A percentile compares a stretch with the other conserved stretches of the same genome.
phyloP scores from a whole-genome alignment of 345 rosid genomes.

The Salix viminalis region DNA sequence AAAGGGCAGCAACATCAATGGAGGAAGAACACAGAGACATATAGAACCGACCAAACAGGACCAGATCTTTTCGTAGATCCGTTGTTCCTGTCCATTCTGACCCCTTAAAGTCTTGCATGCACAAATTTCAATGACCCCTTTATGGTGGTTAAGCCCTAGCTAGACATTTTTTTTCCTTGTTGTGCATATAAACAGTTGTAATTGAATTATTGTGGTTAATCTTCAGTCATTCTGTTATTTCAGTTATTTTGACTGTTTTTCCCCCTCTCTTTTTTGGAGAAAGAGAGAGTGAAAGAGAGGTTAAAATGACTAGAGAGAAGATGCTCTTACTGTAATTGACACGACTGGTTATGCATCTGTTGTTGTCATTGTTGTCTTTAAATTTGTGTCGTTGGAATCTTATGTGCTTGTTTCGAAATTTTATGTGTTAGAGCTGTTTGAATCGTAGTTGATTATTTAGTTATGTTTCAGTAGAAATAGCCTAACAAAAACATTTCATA shows the following conservation, averaged over 20 bases:
- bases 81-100: conserved; percentile 37
- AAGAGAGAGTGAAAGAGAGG: neutral
- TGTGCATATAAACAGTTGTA: neutral
- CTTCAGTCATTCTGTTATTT: conserved; percentile 34
- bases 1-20: conserved; percentile 39
- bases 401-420: conserved; percentile 18
- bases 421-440: conserved; percentile 7
- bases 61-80: conserved; percentile 38
- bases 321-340: conserved; percentile 22
- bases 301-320: neutral
- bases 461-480: too few relatives aligned
- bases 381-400: conserved; percentile 25
- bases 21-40: conserved; percentile 29
- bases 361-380: conserved; percentile 13
- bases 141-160: conserved; percentile 7
- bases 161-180: neutral
- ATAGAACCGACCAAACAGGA: conserved; percentile 35
- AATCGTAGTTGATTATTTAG: too few relatives aligned
- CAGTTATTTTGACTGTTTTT: conserved; percentile 23
- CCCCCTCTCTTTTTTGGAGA: neutral
- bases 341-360: conserved; percentile 25
- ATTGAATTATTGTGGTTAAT: conserved; percentile 4
- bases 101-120: conserved; percentile 23
- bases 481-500: too few relatives aligned
- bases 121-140: conserved; percentile 29